Percentiles rank a stretch among this genome's conserved stretches.
These are phyloP conservation scores for Backusella luteola DNA, from an alignment of 192 early-diverging fungal species.

Conservation along the genomic window DNA sequence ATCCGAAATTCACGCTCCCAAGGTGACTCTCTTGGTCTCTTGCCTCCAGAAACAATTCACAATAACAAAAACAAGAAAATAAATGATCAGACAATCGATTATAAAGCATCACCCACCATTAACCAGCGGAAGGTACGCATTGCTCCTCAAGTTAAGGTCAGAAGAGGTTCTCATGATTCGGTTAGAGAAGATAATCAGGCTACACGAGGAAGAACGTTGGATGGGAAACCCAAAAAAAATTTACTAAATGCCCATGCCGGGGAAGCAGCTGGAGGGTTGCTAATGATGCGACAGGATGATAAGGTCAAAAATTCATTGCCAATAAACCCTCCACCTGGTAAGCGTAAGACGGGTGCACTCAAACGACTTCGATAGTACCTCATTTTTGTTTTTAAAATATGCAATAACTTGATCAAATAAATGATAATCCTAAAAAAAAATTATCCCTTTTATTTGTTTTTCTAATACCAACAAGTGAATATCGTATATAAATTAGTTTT, in stretches of 20 bases:
- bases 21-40: conserved; percentile 18
- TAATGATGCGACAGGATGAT: conserved; percentile 34
- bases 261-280: conserved; percentile 32
- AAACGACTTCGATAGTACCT: not conserved
- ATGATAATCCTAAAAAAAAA: too few species aligned
- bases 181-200: conserved; percentile 10
- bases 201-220: not conserved
- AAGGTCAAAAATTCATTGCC: not conserved
- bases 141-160: conserved; percentile 23
- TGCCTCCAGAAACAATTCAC: conserved; percentile 5
- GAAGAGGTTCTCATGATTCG: conserved; percentile 26
- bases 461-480: too few species aligned
- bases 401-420: too few species aligned
- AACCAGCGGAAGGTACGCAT: conserved; percentile 29
- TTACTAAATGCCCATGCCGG: conserved; percentile 10
- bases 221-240: not conserved
- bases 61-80: not conserved
- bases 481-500: too few species aligned
- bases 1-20: conserved; percentile 20
- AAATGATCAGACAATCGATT: not conserved
- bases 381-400: too few species aligned
- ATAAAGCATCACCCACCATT: not conserved
- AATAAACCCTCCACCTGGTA: not conserved
- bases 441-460: too few species aligned
- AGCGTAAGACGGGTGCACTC: not conserved